Evolutionary conservation across 805 yeast species (phyloP).

Genomic region (Wickerhamomyces alni): DNA sequence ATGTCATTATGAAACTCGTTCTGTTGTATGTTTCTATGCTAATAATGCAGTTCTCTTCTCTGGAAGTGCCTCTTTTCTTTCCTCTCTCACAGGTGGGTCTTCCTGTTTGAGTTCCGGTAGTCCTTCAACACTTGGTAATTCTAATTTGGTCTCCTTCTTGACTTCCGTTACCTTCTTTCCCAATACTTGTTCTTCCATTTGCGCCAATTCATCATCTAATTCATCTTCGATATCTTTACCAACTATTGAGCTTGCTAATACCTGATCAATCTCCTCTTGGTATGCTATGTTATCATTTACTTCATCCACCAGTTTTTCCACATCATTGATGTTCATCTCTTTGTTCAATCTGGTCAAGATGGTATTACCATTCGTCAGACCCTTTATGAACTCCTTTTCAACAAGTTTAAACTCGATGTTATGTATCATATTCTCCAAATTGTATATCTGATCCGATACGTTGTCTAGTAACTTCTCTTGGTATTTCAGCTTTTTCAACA

Average conservation of each 20-base stretch:
- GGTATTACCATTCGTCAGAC: constrained; percentile 73
- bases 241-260: constrained; percentile 33
- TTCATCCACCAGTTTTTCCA: constrained; percentile 81
- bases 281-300: constrained; percentile 74
- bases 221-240: constrained; percentile 44
- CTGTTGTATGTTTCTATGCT: constrained; percentile 8
- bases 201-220: constrained; percentile 57
- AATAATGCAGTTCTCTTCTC: constrained; percentile 14
- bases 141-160: neutral
- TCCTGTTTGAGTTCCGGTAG: constrained; percentile 15
- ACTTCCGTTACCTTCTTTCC: neutral
- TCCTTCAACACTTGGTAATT: constrained; percentile 20
- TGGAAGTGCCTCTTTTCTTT: constrained; percentile 13
- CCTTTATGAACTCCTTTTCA: constrained; percentile 78
- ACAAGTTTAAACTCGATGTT: constrained; percentile 85
- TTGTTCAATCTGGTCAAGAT: constrained; percentile 69
- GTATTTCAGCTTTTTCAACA: constrained; percentile 72
- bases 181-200: constrained; percentile 41
- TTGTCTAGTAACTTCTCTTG: constrained; percentile 68
- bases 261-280: constrained; percentile 65
- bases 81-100: constrained; percentile 8
- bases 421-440: constrained; percentile 70
- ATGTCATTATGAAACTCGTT: no score
- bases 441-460: constrained; percentile 72
- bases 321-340: constrained; percentile 71